phyloP scores from a whole-genome alignment of 495 filamentous ascomycete genomes.

The Xylona heveae region DNA sequence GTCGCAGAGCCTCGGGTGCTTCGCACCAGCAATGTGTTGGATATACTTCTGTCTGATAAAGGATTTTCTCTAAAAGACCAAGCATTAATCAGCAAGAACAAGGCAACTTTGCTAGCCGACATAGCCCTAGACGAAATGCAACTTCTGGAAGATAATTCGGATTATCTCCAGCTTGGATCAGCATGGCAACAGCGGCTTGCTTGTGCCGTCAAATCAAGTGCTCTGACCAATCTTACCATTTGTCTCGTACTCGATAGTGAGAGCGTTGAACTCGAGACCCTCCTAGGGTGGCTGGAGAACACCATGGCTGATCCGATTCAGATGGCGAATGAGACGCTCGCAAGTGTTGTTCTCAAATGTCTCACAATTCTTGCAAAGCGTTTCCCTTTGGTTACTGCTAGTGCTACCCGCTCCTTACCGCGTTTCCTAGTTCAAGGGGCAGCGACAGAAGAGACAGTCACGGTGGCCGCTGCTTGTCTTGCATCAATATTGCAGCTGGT shows the following conservation, averaged over 20 bases:
- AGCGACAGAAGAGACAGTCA: slow-evolving; percentile 38
- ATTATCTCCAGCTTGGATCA: slow-evolving; percentile 69
- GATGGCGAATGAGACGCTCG: slow-evolving; percentile 56
- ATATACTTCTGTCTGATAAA: slow-evolving; percentile 38
- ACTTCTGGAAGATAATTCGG: slow-evolving; percentile 68
- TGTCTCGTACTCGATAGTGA: slow-evolving; percentile 63
- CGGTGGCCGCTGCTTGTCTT: slow-evolving; percentile 59
- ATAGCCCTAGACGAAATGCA: slow-evolving; percentile 64
- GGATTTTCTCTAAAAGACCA: too few relatives aligned
- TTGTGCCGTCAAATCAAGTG: slow-evolving; percentile 62
- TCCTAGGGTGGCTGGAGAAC: slow-evolving; percentile 72
- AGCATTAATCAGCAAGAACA: slow-evolving; percentile 19
- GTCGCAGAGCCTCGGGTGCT: slow-evolving; percentile 35
- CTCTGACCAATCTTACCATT: slow-evolving; percentile 66
- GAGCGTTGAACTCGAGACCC: slow-evolving; percentile 54
- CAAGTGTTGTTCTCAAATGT: slow-evolving; percentile 53
- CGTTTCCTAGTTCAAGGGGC: slow-evolving; percentile 65
- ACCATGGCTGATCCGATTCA: slow-evolving; percentile 54
- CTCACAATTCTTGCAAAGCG: slow-evolving; percentile 61
- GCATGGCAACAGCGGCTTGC: slow-evolving; percentile 76
- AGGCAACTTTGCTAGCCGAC: slow-evolving; percentile 36
- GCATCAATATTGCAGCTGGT: slow-evolving; percentile 57
- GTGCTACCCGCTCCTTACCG: slow-evolving; percentile 60
- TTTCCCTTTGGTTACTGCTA: slow-evolving; percentile 47
- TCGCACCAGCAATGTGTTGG: slow-evolving; percentile 44